Percentiles rank a stretch among this genome's conserved stretches.
phyloP scores from a whole-genome alignment of 23 red algal genomes.

The Gracilaria caudata region DNA sequence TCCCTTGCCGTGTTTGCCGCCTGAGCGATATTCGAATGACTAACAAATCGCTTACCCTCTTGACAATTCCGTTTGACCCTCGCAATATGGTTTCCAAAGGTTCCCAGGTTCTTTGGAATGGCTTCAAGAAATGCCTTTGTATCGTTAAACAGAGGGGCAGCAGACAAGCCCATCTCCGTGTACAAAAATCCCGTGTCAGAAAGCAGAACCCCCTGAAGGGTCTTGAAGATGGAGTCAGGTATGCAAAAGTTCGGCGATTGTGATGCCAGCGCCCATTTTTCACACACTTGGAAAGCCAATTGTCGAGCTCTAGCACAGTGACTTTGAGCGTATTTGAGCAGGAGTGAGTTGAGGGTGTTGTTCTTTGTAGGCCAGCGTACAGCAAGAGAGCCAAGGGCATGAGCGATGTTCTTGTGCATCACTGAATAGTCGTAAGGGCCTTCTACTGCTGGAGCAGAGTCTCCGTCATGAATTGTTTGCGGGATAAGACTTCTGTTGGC shows the following conservation, averaged over 20 bases:
- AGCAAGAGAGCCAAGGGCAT: conserved; percentile 59
- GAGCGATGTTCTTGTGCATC: conserved; percentile 72
- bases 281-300: conserved; percentile 50
- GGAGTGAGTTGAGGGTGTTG: background rate
- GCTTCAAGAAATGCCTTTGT: conserved; percentile 63
- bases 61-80: conserved; percentile 29
- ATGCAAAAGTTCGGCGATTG: conserved; percentile 8
- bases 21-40: conserved; percentile 10
- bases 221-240: conserved; percentile 21
- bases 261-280: conserved; percentile 34
- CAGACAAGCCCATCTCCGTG: conserved; percentile 66
- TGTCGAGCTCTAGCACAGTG: conserved; percentile 44
- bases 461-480: conserved; percentile 41
- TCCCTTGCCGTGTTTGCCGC: conserved; percentile 32
- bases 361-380: conserved; percentile 52
- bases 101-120: conserved; percentile 35
- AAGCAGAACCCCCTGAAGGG: conserved; percentile 15
- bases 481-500: conserved; percentile 33
- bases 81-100: conserved; percentile 31
- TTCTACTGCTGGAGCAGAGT: conserved; percentile 52
- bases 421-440: conserved; percentile 65
- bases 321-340: conserved; percentile 25
- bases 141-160: conserved; percentile 67
- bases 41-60: conserved; percentile 41
- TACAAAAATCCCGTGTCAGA: conserved; percentile 40